phyloP scores from a whole-genome alignment of 495 filamentous ascomycete genomes.

The Xylaria sp. region DNA sequence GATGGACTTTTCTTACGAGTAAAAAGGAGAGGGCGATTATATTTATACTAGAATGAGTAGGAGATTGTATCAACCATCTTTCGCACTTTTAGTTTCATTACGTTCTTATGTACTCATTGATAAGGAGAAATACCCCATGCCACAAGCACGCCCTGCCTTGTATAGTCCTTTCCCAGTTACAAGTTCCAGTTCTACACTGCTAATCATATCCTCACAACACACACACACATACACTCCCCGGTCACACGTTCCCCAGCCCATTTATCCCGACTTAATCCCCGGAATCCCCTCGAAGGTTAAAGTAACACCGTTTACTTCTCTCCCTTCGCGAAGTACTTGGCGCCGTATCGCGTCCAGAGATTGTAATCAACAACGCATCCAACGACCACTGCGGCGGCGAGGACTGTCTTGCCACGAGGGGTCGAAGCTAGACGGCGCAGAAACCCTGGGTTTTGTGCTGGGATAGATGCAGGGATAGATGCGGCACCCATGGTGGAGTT shows the following conservation, averaged over 20 bases:
- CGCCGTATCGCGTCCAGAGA: slow-evolving; percentile 19
- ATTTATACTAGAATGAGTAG: not conserved
- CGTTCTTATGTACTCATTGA: not conserved
- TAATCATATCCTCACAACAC: not conserved
- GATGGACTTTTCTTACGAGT: not conserved
- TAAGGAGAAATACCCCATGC: not conserved
- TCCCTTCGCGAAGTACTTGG: slow-evolving; percentile 17
- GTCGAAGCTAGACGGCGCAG: slow-evolving; percentile 19
- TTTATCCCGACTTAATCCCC: not conserved
- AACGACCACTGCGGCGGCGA: not conserved
- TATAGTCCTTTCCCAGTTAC: not conserved
- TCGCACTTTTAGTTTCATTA: not conserved
- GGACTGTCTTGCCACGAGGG: slow-evolving; percentile 1
- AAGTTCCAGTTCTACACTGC: not conserved
- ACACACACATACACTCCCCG: not conserved
- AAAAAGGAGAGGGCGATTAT: not conserved
- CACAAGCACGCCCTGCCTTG: not conserved
- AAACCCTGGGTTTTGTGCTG: not conserved
- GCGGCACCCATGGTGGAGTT: not conserved
- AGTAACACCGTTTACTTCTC: not conserved
- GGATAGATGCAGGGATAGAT: not conserved
- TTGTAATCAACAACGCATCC: slow-evolving; percentile 1
- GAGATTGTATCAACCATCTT: not conserved
- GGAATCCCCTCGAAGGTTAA: not conserved
- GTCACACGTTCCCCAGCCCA: not conserved